Conservation (phyloP, 2,329 filamentous ascomycete species). For the Ascochyta rabiei region DNA sequence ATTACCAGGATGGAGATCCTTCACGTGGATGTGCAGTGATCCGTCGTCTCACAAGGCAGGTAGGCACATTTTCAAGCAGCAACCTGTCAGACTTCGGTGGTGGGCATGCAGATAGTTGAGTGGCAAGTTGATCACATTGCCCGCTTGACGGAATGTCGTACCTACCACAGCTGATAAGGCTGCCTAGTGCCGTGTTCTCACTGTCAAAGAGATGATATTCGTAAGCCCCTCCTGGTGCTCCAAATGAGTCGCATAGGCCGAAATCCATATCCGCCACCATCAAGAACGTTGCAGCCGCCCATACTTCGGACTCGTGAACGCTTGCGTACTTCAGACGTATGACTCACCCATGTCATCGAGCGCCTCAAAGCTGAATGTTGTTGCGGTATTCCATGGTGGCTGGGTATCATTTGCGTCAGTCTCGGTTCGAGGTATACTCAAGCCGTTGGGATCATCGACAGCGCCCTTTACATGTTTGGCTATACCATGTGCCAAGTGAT, state of each 20-base stretch:
- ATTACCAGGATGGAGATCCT: neutral
- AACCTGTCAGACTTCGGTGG: no score
- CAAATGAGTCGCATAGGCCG: neutral
- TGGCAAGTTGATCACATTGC: no score
- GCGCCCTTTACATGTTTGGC: no score
- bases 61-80: no score
- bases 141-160: neutral
- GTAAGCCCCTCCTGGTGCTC: neutral
- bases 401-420: neutral
- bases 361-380: neutral
- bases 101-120: no score
- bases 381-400: no score
- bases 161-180: slow-evolving; percentile 1
- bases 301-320: neutral
- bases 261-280: neutral
- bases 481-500: no score
- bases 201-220: neutral
- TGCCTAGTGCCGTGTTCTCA: neutral
- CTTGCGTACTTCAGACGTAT: neutral
- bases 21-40: neutral
- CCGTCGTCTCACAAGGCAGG: neutral
- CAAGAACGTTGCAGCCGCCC: neutral
- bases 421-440: no score
- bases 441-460: no score
- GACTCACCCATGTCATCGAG: neutral